phyloP scores from a whole-genome alignment of 1,139 yeast genomes.

The Yamadazyma diddensiae region DNA sequence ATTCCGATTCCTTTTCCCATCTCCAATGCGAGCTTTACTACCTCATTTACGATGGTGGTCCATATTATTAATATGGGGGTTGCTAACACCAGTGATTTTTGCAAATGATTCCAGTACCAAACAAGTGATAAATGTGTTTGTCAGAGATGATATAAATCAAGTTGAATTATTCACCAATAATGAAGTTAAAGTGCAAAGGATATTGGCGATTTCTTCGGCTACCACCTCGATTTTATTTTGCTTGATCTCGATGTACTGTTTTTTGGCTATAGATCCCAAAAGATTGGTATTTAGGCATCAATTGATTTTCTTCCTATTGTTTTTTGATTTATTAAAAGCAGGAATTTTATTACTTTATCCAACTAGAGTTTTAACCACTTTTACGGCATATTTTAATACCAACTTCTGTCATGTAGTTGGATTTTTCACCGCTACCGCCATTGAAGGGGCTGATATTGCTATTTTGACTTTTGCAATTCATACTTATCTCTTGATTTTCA shows the following conservation, averaged over 20 bases:
- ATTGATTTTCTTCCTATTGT: conserved; percentile 61
- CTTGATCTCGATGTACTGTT: conserved; percentile 49
- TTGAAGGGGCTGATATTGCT: conserved; percentile 87
- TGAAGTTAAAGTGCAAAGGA: conserved; percentile 14
- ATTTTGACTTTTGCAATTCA: conserved; percentile 82
- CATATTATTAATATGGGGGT: background rate
- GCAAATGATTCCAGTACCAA: no score
- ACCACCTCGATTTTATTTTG: conserved; percentile 57
- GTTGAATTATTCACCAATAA: conserved; percentile 14
- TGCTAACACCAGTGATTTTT: no score
- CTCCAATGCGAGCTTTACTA: background rate
- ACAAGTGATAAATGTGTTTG: background rate
- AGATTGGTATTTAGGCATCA: conserved; percentile 68
- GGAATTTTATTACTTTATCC: conserved; percentile 70
- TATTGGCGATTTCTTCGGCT: conserved; percentile 55
- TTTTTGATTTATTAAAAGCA: conserved; percentile 76
- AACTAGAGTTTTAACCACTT: conserved; percentile 49
- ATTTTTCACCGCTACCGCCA: conserved; percentile 77
- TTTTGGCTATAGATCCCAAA: conserved; percentile 60
- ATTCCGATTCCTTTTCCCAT: background rate
- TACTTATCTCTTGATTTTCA: conserved; percentile 70
- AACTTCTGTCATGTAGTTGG: conserved; percentile 74
- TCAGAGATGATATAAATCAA: conserved; percentile 8
- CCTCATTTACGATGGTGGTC: background rate
- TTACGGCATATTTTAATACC: conserved; percentile 49